phyloP scores from a whole-genome alignment of 495 filamentous ascomycete species.

The Penicillium simplicissimum region DNA sequence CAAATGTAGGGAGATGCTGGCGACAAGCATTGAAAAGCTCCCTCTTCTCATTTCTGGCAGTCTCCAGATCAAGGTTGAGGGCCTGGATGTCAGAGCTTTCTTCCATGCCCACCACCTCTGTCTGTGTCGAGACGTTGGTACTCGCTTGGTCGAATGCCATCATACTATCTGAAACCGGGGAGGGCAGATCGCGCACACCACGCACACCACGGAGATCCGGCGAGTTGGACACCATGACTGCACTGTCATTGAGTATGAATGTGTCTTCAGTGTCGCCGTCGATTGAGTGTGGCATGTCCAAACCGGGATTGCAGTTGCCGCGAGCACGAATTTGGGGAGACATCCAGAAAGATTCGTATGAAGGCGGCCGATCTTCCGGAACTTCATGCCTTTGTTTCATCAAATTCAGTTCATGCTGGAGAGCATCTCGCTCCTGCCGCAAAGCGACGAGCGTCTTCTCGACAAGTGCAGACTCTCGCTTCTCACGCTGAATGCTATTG shows the following conservation, averaged over 20 bases:
- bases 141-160: conserved; percentile 14
- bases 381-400: conserved; percentile 38
- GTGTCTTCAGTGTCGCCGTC: conserved; percentile 28
- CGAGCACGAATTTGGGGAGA: conserved; percentile 25
- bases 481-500: conserved; percentile 62
- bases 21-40: conserved; percentile 45
- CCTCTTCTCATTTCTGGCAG: conserved; percentile 41
- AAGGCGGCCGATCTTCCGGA: conserved; percentile 26
- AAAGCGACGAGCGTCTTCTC: conserved; percentile 51
- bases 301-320: conserved; percentile 15
- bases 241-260: conserved; percentile 37
- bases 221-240: conserved; percentile 37
- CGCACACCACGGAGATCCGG: conserved; percentile 32
- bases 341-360: conserved; percentile 27
- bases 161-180: conserved; percentile 22
- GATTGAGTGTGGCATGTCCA: conserved; percentile 1
- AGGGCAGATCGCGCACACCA: conserved; percentile 9
- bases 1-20: conserved; percentile 30
- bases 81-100: conserved; percentile 26
- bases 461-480: conserved; percentile 47
- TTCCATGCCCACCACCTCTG: conserved; percentile 10
- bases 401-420: conserved; percentile 53
- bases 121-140: conserved; percentile 22
- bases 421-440: conserved; percentile 39
- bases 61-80: conserved; percentile 37